Evolutionary conservation across 2,329 filamentous ascomycete species (phyloP).

Genomic region (Fusarium sp.): DNA sequence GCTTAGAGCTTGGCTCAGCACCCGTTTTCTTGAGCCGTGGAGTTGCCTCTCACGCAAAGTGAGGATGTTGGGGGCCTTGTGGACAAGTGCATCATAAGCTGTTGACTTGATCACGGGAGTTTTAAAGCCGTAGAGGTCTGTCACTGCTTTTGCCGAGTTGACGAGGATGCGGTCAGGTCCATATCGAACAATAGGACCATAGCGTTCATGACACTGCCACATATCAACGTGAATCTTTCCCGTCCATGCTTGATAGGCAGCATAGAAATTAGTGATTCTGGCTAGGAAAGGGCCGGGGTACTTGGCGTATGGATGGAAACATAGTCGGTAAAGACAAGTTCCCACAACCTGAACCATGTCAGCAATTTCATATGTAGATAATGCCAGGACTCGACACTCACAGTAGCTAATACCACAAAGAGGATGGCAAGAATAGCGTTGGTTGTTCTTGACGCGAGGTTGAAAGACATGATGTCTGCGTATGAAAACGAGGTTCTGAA

Average conservation of each 20-base stretch:
- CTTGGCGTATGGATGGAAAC: slow-evolving; percentile 69
- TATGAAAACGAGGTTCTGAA: too few species aligned
- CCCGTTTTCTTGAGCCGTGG: slow-evolving; percentile 76
- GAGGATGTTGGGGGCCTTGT: slow-evolving; percentile 75
- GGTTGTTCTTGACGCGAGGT: too few species aligned
- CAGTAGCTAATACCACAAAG: too few species aligned
- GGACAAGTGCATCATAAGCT: slow-evolving; percentile 77
- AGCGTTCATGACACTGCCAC: slow-evolving; percentile 72
- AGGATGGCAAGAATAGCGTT: too few species aligned
- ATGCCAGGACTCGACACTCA: too few species aligned
- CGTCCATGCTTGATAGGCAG: slow-evolving; percentile 76
- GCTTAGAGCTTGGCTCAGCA: slow-evolving; percentile 74
- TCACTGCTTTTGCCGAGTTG: slow-evolving; percentile 74
- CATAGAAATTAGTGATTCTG: slow-evolving; percentile 68
- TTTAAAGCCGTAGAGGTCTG: slow-evolving; percentile 70
- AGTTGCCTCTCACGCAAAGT: slow-evolving; percentile 72
- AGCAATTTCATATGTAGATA: too few species aligned
- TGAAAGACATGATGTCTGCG: too few species aligned
- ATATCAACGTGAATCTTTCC: slow-evolving; percentile 80
- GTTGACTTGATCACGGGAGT: slow-evolving; percentile 71
- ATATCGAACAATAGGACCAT: slow-evolving; percentile 76
- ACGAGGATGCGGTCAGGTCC: slow-evolving; percentile 80
- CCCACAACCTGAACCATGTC: too few species aligned
- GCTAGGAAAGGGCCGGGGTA: slow-evolving; percentile 71
- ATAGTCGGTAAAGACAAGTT: slow-evolving; percentile 58